Evolutionary conservation across 2,329 filamentous ascomycete genomes (phyloP).

Genomic region (Xylaria sp.): DNA sequence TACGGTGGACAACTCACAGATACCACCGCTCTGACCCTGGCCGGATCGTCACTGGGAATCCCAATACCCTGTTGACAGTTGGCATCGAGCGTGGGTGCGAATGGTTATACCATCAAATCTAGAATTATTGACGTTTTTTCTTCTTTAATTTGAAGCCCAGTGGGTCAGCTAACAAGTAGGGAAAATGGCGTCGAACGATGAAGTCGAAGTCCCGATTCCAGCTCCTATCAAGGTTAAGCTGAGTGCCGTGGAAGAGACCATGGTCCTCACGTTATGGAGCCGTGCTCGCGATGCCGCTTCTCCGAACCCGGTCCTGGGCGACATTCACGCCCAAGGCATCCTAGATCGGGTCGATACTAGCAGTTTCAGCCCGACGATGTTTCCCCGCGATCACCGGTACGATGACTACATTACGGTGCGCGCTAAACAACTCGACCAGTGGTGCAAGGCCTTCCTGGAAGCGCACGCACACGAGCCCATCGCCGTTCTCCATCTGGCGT

Average conservation of each 20-base stretch:
- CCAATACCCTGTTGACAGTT: constrained; percentile 4
- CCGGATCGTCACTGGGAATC: constrained; percentile 17
- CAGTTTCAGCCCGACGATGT: constrained; percentile 33
- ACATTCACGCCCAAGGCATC: constrained; percentile 35
- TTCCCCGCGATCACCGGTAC: constrained; percentile 36
- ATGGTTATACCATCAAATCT: background rate
- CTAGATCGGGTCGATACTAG: constrained; percentile 40
- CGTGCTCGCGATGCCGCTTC: constrained; percentile 37
- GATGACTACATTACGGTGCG: constrained; percentile 37
- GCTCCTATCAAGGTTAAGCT: constrained; percentile 35
- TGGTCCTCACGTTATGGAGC: constrained; percentile 37
- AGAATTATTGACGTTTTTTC: background rate
- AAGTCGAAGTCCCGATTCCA: background rate
- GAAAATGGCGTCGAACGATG: constrained; percentile 15
- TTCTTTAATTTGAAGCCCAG: background rate
- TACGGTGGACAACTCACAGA: constrained; percentile 13
- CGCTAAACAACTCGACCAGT: constrained; percentile 39
- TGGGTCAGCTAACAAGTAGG: background rate
- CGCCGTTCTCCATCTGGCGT: constrained; percentile 43
- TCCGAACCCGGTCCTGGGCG: constrained; percentile 36
- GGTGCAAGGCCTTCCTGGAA: constrained; percentile 41
- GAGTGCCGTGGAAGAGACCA: constrained; percentile 40
- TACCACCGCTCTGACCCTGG: constrained; percentile 11
- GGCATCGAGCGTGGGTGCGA: background rate
- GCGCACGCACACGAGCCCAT: constrained; percentile 36